Percentiles rank a stretch among this genome's conserved stretches.
phyloP scores from a whole-genome alignment of 768 basidiomycete species.

The Amanita exitialis region DNA sequence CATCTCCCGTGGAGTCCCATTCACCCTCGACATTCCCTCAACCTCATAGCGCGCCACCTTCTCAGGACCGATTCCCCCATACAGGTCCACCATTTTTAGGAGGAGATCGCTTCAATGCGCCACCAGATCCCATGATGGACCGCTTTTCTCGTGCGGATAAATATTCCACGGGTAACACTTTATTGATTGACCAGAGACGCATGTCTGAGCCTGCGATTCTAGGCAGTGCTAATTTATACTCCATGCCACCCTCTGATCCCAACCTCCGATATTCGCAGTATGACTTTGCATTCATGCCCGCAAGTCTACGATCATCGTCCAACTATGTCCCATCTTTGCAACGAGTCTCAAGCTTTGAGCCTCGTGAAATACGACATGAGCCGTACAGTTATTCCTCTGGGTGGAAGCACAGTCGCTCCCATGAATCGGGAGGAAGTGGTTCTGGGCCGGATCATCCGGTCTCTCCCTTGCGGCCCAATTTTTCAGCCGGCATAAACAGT shows the following conservation, averaged over 20 bases:
- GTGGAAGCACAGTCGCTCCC: conserved; percentile 29
- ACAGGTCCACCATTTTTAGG: conserved; percentile 28
- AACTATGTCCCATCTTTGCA: conserved; percentile 34
- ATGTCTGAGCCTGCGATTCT: conserved; percentile 59
- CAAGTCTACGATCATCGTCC: conserved; percentile 24
- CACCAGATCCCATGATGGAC: conserved; percentile 24
- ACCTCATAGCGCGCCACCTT: conserved; percentile 30
- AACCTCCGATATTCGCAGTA: conserved; percentile 30
- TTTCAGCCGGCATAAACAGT: conserved; percentile 29
- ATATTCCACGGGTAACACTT: conserved; percentile 23
- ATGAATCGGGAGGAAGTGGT: conserved; percentile 20
- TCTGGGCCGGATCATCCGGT: conserved; percentile 34
- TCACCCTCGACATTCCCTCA: conserved; percentile 27
- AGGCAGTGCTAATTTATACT: conserved; percentile 27
- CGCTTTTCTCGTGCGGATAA: conserved; percentile 31
- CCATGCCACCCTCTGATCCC: conserved; percentile 20
- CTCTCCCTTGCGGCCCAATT: conserved; percentile 46
- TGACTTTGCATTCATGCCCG: conserved; percentile 26
- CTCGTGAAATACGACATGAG: conserved; percentile 31
- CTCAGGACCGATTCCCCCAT: conserved; percentile 35
- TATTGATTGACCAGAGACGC: conserved; percentile 47
- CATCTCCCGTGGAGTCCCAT: conserved; percentile 33
- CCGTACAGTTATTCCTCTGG: conserved; percentile 23
- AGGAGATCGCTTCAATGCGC: conserved; percentile 27
- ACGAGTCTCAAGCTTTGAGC: conserved; percentile 34